Conservation (phyloP, 2,329 filamentous ascomycete species). For the Calonectria multiphialidica region DNA sequence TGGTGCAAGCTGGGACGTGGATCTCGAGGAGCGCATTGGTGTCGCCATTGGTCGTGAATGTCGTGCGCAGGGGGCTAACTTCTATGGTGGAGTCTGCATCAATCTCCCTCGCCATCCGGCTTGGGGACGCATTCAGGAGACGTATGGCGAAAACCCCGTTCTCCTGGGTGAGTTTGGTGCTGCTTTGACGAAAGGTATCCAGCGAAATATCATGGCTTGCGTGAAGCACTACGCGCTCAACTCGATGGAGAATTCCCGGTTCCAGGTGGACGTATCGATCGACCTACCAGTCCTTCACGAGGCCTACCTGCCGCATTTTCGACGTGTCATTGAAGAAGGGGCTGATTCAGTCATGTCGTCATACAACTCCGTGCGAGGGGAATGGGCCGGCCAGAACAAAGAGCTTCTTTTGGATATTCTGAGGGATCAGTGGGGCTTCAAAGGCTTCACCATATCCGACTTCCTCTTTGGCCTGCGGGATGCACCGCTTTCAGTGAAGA, state of each 20-base stretch:
- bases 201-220: slow-evolving; percentile 36
- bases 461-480: slow-evolving; percentile 35
- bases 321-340: slow-evolving; percentile 29
- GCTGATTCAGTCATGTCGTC: slow-evolving; percentile 32
- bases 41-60: slow-evolving; percentile 36
- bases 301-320: slow-evolving; percentile 36
- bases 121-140: slow-evolving; percentile 40
- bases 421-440: slow-evolving; percentile 31
- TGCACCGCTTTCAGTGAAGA: slow-evolving; percentile 28
- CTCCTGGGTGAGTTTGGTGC: slow-evolving; percentile 35
- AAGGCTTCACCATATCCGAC: slow-evolving; percentile 33
- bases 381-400: slow-evolving; percentile 35
- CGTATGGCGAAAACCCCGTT: slow-evolving; percentile 37
- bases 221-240: slow-evolving; percentile 41
- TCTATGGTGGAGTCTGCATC: slow-evolving; percentile 36
- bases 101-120: slow-evolving; percentile 40
- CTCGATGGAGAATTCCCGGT: slow-evolving; percentile 39
- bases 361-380: slow-evolving; percentile 35
- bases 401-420: slow-evolving; percentile 31
- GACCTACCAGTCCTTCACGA: slow-evolving; percentile 33
- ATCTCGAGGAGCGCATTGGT: slow-evolving; percentile 32
- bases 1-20: slow-evolving; percentile 36
- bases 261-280: slow-evolving; percentile 35
- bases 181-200: slow-evolving; percentile 30
- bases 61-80: slow-evolving; percentile 33